A percentile compares a stretch with the other conserved stretches of the same genome.
Conservation (phyloP, 768 basidiomycete species). For the Tubosaeta sp. region DNA sequence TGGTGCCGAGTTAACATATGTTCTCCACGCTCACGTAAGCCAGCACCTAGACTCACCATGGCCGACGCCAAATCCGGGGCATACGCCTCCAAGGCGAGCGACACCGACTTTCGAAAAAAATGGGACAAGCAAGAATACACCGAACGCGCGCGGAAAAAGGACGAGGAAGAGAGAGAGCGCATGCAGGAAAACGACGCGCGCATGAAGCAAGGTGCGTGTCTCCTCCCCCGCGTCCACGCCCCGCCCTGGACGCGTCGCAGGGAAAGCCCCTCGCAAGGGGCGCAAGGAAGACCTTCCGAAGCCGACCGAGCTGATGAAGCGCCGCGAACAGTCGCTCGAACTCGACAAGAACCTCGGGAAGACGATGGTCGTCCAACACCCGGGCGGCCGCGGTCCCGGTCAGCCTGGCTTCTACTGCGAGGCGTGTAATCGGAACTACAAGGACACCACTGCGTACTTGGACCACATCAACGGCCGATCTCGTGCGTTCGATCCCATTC, state of each 20-base stretch:
- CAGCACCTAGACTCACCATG: conserved; percentile 13
- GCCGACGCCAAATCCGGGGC: conserved; percentile 30
- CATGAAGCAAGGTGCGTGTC: conserved; percentile 77
- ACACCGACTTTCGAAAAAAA: conserved; percentile 81
- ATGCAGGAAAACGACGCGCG: conserved; percentile 86
- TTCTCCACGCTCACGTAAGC: conserved; percentile 7
- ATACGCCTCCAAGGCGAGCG: conserved; percentile 38
- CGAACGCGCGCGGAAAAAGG: conserved; percentile 77
- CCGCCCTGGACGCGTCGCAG: conserved; percentile 34
- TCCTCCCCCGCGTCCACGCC: not conserved
- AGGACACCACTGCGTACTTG: conserved; percentile 89
- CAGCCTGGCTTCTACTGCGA: conserved; percentile 95
- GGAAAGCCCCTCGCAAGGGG: conserved; percentile 75
- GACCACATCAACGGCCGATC: conserved; percentile 94
- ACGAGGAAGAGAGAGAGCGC: conserved; percentile 72
- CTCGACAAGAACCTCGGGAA: conserved; percentile 94
- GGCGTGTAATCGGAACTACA: conserved; percentile 84
- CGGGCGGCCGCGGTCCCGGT: conserved; percentile 77
- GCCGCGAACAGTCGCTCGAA: conserved; percentile 77
- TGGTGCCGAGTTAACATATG: too few relatives aligned
- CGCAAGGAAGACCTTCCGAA: conserved; percentile 76
- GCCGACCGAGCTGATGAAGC: conserved; percentile 90
- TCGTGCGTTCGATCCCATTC: conserved; percentile 62
- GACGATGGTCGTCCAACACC: conserved; percentile 89
- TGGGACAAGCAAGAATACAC: conserved; percentile 95